Conservation (phyloP, 2,329 filamentous ascomycete genomes). For the Diplodia seriata region DNA sequence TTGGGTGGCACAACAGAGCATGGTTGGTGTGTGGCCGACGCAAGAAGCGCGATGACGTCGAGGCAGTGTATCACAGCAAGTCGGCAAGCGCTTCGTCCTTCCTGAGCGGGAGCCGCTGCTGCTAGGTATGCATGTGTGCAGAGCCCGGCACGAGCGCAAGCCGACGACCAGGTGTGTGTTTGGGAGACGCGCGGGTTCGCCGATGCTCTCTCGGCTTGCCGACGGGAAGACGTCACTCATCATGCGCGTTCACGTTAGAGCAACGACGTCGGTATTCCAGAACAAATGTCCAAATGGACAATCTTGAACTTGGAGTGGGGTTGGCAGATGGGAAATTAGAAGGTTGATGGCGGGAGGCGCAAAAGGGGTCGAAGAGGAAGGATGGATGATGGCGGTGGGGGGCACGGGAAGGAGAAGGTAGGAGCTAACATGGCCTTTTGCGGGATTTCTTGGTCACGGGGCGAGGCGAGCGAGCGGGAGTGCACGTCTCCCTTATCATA, state of each 20-base stretch:
- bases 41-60: not conserved
- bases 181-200: not conserved
- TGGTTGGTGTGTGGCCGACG: constrained; percentile 7
- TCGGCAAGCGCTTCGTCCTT: not conserved
- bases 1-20: not conserved
- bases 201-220: not conserved
- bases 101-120: too few species aligned
- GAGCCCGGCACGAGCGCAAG: not conserved
- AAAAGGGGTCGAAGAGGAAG: not conserved
- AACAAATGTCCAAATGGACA: not conserved
- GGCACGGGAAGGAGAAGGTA: constrained; percentile 16
- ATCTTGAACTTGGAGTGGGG: not conserved
- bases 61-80: constrained; percentile 4
- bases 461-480: constrained; percentile 4
- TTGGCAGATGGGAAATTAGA: not conserved
- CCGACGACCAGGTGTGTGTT: not conserved
- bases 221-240: not conserved
- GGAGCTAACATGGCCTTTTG: constrained; percentile 6
- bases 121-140: not conserved
- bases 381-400: not conserved
- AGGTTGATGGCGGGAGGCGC: not conserved
- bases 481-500: not conserved
- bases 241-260: not conserved
- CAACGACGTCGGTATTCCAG: not conserved
- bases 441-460: constrained; percentile 30